Evolutionary conservation across 306 rosid species (phyloP).

Genomic region (Hippophae rhamnoides): DNA sequence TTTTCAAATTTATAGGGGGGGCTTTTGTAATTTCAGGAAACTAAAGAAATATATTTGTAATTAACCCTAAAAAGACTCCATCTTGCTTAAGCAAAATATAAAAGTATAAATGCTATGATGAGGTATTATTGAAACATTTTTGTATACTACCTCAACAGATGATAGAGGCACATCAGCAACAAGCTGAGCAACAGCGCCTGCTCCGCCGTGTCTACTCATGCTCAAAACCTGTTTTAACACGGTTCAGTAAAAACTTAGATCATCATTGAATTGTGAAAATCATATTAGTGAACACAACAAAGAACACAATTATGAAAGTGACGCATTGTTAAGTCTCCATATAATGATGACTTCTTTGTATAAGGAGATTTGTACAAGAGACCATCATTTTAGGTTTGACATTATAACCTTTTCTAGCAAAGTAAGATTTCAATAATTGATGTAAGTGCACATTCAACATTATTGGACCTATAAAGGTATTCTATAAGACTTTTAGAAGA

Average conservation of each 20-base stretch:
- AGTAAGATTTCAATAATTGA: not conserved
- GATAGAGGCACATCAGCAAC: constrained; percentile 88
- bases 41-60: no score
- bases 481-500: constrained; percentile 6
- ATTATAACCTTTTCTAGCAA: constrained; percentile 18
- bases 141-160: constrained; percentile 40
- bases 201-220: constrained; percentile 96
- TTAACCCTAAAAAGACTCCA: no score
- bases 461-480: constrained; percentile 14
- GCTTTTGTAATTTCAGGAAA: no score
- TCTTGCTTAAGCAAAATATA: no score
- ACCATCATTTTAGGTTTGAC: constrained; percentile 22
- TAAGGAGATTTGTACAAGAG: constrained; percentile 14
- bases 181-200: constrained; percentile 97
- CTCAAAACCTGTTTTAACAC: constrained; percentile 62
- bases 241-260: not conserved
- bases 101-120: not conserved
- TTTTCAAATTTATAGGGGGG: no score
- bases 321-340: not conserved
- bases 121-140: not conserved
- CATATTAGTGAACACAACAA: not conserved
- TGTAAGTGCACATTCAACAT: constrained; percentile 3
- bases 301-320: constrained; percentile 7
- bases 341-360: constrained; percentile 15
- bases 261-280: not conserved